Percentiles rank a stretch among this genome's conserved stretches.
These are phyloP conservation scores for Rhynchospora breviuscula DNA, from an alignment of 176 grass and related monocot species.

Conservation along the genomic window DNA sequence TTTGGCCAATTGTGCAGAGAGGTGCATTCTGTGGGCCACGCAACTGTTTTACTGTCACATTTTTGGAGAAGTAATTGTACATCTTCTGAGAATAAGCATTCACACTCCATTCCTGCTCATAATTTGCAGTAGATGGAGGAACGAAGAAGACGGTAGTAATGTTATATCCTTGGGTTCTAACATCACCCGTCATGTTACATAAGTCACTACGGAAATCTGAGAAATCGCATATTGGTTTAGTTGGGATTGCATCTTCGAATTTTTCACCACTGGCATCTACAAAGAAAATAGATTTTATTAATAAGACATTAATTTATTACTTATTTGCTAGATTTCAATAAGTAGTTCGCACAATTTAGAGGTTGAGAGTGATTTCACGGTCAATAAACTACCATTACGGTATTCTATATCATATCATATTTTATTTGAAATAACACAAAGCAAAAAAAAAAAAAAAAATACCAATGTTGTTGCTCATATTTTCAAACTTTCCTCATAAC, in stretches of 20 bases:
- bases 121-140: not conserved
- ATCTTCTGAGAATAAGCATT: slow-evolving; percentile 50
- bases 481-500: too few relatives aligned
- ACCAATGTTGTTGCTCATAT: too few relatives aligned
- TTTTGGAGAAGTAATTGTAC: slow-evolving; percentile 19
- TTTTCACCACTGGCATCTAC: not conserved
- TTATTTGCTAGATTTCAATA: too few relatives aligned
- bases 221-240: slow-evolving; percentile 44
- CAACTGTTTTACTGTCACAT: slow-evolving; percentile 33
- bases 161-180: slow-evolving; percentile 28
- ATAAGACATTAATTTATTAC: not conserved
- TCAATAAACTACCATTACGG: too few relatives aligned
- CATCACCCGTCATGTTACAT: slow-evolving; percentile 46
- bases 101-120: slow-evolving; percentile 42
- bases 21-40: slow-evolving; percentile 29
- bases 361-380: too few relatives aligned
- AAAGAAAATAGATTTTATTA: not conserved
- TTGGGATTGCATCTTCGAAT: not conserved
- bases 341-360: too few relatives aligned
- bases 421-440: too few relatives aligned
- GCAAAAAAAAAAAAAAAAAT: too few relatives aligned
- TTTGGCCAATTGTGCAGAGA: slow-evolving; percentile 33
- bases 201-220: slow-evolving; percentile 38
- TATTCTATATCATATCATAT: too few relatives aligned
- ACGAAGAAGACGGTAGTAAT: slow-evolving; percentile 40